Evolutionary conservation across 345 rosid species (phyloP).

Genomic region (Citrus cavaleriei): DNA sequence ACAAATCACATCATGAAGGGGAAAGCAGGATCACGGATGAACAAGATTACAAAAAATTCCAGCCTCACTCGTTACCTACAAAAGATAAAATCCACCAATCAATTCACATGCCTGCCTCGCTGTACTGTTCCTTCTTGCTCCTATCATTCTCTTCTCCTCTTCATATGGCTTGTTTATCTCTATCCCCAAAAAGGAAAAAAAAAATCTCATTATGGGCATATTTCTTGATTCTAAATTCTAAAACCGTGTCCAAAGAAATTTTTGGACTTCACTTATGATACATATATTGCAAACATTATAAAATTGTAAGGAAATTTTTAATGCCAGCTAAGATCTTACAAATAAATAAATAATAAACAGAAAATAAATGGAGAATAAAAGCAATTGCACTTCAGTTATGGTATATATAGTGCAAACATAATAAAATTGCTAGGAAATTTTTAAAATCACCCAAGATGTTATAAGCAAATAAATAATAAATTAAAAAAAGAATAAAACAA

Average conservation of each 20-base stretch:
- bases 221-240: not conserved
- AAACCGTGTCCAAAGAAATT: not conserved
- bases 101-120: slow-evolving; percentile 33
- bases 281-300: not conserved
- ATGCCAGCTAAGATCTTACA: no score
- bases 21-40: slow-evolving; percentile 29
- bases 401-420: no score
- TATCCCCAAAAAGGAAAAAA: not conserved
- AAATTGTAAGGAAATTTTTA: no score
- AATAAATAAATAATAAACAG: no score
- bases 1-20: slow-evolving; percentile 28
- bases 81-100: not conserved
- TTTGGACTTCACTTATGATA: not conserved
- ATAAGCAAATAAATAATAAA: no score
- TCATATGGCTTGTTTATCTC: no score
- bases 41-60: slow-evolving; percentile 31
- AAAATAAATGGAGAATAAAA: no score
- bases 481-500: no score
- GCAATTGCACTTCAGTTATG: no score
- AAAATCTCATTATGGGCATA: not conserved
- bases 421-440: no score
- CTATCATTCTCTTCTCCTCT: not conserved
- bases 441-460: no score
- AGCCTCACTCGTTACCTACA: not conserved
- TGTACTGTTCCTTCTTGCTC: slow-evolving; percentile 17